phyloP scores from a whole-genome alignment of 192 early-diverging fungal species.

The Podila verticillata region DNA sequence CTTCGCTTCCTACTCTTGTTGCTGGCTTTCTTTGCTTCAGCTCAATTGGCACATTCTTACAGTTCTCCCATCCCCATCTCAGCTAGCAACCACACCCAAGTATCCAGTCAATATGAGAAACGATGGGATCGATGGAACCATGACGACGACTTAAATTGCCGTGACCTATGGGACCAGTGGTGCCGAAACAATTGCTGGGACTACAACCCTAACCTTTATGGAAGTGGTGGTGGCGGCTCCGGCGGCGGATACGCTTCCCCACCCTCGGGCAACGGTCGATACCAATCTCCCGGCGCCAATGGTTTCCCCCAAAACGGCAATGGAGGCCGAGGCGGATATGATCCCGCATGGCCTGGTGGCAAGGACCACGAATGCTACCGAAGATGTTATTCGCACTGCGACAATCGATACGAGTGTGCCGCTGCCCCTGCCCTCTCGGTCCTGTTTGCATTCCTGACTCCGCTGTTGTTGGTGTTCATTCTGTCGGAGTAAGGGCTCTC shows the following conservation, averaged over 20 bases:
- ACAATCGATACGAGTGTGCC: background rate
- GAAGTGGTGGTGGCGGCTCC: too few species aligned
- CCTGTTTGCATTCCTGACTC: background rate
- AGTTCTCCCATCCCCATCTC: too few species aligned
- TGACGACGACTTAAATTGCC: background rate
- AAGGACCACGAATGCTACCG: background rate
- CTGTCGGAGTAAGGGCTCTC: too few species aligned
- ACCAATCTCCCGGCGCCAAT: background rate
- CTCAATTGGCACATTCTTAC: too few species aligned
- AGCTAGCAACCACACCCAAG: too few species aligned
- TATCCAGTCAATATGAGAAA: background rate
- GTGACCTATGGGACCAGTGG: background rate
- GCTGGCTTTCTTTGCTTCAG: too few species aligned
- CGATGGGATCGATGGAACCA: background rate
- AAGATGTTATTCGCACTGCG: background rate
- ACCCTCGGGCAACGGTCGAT: background rate
- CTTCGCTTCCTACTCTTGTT: too few species aligned
- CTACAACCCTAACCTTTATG: background rate
- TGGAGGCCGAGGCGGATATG: background rate
- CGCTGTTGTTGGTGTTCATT: background rate
- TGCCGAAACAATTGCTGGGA: conserved; percentile 8
- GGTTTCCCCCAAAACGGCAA: background rate
- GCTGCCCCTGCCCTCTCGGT: background rate
- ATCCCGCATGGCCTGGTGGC: background rate
- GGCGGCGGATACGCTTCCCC: too few species aligned